Base-by-base conservation (phyloP, 2,329 filamentous ascomycete species). In the Phoma sp. region DNA sequence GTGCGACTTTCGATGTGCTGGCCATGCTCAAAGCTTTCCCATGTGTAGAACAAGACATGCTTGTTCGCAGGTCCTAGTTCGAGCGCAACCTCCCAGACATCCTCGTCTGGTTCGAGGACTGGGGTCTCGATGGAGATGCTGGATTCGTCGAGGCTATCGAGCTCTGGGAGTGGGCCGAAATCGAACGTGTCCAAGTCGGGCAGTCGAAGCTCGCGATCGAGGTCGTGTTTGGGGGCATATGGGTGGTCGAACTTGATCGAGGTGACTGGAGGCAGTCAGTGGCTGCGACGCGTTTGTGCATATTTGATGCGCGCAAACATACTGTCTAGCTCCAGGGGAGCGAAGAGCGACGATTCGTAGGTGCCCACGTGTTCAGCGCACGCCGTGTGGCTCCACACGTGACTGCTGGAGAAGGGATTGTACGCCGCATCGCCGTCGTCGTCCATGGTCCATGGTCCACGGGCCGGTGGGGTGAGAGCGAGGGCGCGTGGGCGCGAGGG, bases 391-490 rank as follows among this genome's bases (percentile, higher is more conserved):
- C 77, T 78, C 81, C 83, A 85, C 57, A 89, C 82, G 67, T 87
- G 80, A 35, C 85, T 85, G 40, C 87, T 85, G 35, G 83, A 81
- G 68, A 91, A 91, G 29, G 87, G 81, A 67, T 88, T 76, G 43
- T 82, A 78, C 49, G 59, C 41, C n/a, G 75, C 68, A 36, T 81
- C 77, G 56, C 80, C 76, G 56, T 80, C 73, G 50, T 43, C 27
- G 38, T 57, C 57, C 58, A 57, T 53, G 43, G 48, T 29, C 27
- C 27, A 29, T 29, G 29, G 29, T 31, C 29, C 40, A 29, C 15
- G 45, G 36, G 39, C 29, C 29, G 36, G 44, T 47, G 37, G 45
- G 52, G 50, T 33, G 50, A 39, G 40, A 49, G 55, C 40, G 47
- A 57, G 50, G 65, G 63, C 60, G 62, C 29, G 29, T 13, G 32